phyloP scores from a whole-genome alignment of 2,329 filamentous ascomycete species.

The Sphaerulina musiva region DNA sequence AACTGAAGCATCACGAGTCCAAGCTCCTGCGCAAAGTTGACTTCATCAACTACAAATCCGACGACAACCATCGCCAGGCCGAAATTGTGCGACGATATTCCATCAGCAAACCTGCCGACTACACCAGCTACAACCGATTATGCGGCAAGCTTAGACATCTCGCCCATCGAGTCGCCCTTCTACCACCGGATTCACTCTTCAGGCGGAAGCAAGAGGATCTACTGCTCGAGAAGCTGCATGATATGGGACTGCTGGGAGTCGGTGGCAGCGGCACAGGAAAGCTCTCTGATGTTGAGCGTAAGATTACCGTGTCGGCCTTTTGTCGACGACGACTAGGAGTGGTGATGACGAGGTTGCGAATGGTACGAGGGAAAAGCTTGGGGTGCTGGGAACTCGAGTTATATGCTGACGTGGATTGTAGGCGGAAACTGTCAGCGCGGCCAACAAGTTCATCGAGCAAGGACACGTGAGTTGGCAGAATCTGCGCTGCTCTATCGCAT shows the following conservation, averaged over 20 bases:
- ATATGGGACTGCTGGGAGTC: conserved; percentile 77
- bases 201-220: conserved; percentile 80
- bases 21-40: conserved; percentile 89
- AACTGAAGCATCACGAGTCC: conserved; percentile 94
- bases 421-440: conserved; percentile 75
- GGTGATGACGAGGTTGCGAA: conserved; percentile 80
- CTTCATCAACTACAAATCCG: conserved; percentile 77
- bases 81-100: conserved; percentile 76
- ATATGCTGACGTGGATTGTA: background rate
- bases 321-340: conserved; percentile 77
- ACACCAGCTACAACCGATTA: conserved; percentile 49
- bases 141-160: conserved; percentile 72
- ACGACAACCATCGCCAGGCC: conserved; percentile 78
- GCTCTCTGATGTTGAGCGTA: conserved; percentile 67
- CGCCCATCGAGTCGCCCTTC: conserved; percentile 76
- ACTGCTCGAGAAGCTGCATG: conserved; percentile 83
- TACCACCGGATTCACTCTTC: conserved; percentile 70
- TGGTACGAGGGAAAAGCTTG: conserved; percentile 42
- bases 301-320: conserved; percentile 82
- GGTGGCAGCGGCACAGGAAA: conserved; percentile 58
- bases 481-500: background rate
- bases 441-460: conserved; percentile 81
- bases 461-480: conserved; percentile 51
- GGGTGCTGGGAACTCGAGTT: background rate
- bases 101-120: conserved; percentile 84